Percentiles rank a stretch among this genome's conserved stretches.
Evolutionary conservation across 257 asterid genomes (phyloP).

Genomic region (Solanum raphanifolium): DNA sequence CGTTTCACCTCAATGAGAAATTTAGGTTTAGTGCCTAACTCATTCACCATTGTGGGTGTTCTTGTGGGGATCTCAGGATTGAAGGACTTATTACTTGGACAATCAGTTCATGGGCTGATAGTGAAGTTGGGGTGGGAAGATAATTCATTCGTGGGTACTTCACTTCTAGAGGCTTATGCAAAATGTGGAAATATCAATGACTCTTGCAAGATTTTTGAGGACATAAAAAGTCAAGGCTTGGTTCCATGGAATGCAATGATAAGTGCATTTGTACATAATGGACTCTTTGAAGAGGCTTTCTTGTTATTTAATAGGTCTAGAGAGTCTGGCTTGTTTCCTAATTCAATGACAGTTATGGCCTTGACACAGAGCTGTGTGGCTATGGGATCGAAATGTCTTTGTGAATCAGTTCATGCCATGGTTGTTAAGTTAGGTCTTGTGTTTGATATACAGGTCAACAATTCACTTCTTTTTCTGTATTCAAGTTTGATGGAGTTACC

Average conservation of each 20-base stretch:
- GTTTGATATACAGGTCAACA: background rate
- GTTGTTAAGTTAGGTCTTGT: background rate
- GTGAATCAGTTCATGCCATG: constrained; percentile 13
- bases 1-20: constrained; percentile 1
- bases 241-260: constrained; percentile 18
- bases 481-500: constrained; percentile 5
- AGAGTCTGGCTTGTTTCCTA: constrained; percentile 1
- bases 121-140: constrained; percentile 10
- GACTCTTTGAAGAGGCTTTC: background rate
- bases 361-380: constrained; percentile 2
- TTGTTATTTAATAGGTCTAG: background rate
- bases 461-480: constrained; percentile 9
- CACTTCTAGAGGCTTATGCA: constrained; percentile 6
- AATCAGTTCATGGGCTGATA: constrained; percentile 1
- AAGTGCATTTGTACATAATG: constrained; percentile 4
- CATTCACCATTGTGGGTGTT: constrained; percentile 10
- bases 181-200: background rate
- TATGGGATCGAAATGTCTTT: background rate
- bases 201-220: constrained; percentile 5
- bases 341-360: background rate
- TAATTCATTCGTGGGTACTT: constrained; percentile 7
- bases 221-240: background rate
- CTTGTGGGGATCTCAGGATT: constrained; percentile 5
- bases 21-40: background rate
- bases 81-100: constrained; percentile 2